Evolutionary conservation across 2,329 filamentous ascomycete genomes (phyloP).

Genomic region (Fusarium sp.): DNA sequence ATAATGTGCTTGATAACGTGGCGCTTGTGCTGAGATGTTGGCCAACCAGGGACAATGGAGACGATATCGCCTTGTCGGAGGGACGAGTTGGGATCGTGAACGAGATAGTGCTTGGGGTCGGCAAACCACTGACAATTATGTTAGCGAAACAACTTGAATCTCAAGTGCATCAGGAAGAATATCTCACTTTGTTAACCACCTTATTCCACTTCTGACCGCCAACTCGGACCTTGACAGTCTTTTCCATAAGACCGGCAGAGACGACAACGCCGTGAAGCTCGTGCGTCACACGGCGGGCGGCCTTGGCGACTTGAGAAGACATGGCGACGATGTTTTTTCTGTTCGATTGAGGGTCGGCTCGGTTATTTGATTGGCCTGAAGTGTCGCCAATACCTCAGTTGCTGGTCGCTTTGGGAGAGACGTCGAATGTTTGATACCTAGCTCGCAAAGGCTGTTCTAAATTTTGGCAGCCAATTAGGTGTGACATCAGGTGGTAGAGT

Average conservation of each 20-base stretch:
- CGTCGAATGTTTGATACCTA: slow-evolving; percentile 27
- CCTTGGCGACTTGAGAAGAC: slow-evolving; percentile 60
- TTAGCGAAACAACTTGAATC: background rate
- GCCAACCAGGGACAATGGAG: slow-evolving; percentile 76
- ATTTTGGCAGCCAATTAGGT: slow-evolving; percentile 46
- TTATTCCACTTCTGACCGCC: slow-evolving; percentile 81
- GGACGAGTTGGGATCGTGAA: slow-evolving; percentile 84
- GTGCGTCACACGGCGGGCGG: slow-evolving; percentile 62
- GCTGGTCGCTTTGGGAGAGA: slow-evolving; percentile 14
- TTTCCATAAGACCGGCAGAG: slow-evolving; percentile 82
- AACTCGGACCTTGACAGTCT: slow-evolving; percentile 84
- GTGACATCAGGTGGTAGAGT: background rate
- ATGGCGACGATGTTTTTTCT: slow-evolving; percentile 39
- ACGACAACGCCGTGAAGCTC: slow-evolving; percentile 79
- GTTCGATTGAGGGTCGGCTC: slow-evolving; percentile 1
- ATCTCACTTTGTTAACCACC: slow-evolving; percentile 77
- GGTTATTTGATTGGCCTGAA: slow-evolving; percentile 11
- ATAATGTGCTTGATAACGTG: slow-evolving; percentile 84
- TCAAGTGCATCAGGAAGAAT: background rate
- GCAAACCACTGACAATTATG: slow-evolving; percentile 68
- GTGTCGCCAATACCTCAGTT: slow-evolving; percentile 31
- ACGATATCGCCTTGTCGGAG: slow-evolving; percentile 83
- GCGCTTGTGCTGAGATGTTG: slow-evolving; percentile 75
- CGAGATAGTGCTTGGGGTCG: slow-evolving; percentile 75
- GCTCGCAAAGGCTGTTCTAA: slow-evolving; percentile 36